Evolutionary conservation across 495 filamentous ascomycete species (phyloP).

Genomic region (Evernia prunastri): DNA sequence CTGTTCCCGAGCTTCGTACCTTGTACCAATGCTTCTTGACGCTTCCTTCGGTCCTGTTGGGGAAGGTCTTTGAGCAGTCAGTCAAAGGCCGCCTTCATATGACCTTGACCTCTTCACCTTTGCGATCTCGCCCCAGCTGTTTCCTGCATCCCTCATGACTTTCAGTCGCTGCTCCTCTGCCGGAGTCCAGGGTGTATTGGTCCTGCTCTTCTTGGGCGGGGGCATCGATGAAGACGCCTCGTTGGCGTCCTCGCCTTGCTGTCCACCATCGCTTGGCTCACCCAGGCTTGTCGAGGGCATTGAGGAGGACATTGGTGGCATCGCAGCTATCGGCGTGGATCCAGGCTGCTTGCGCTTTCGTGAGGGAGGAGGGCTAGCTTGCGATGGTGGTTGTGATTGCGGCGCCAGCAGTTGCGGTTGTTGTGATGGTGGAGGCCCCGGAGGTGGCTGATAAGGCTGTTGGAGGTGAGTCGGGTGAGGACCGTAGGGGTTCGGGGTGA

Average conservation of each 20-base stretch:
- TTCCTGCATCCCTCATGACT: conserved; percentile 84
- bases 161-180: conserved; percentile 90
- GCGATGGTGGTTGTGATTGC: conserved; percentile 36
- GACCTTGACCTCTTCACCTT: conserved; percentile 52
- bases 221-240: conserved; percentile 36
- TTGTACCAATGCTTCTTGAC: conserved; percentile 99
- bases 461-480: conserved; percentile 19
- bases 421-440: conserved; percentile 41
- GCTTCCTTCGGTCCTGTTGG: conserved; percentile 85
- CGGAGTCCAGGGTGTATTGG: conserved; percentile 96
- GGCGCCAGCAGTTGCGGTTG: conserved; percentile 34
- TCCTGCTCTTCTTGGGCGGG: conserved; percentile 75
- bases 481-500: conserved; percentile 24
- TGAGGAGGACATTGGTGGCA: conserved; percentile 34
- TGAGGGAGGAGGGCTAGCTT: conserved; percentile 31
- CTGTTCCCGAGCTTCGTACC: conserved; percentile 43
- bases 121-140: conserved; percentile 95
- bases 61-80: conserved; percentile 63
- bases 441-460: conserved; percentile 32
- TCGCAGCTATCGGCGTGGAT: conserved; percentile 24
- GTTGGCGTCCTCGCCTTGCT: conserved; percentile 29
- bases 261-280: conserved; percentile 30
- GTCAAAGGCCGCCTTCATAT: conserved; percentile 18
- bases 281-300: conserved; percentile 26
- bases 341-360: conserved; percentile 43